Conservation (phyloP, 75 land plant genomes). For the Sequoiadendron giganteum region DNA sequence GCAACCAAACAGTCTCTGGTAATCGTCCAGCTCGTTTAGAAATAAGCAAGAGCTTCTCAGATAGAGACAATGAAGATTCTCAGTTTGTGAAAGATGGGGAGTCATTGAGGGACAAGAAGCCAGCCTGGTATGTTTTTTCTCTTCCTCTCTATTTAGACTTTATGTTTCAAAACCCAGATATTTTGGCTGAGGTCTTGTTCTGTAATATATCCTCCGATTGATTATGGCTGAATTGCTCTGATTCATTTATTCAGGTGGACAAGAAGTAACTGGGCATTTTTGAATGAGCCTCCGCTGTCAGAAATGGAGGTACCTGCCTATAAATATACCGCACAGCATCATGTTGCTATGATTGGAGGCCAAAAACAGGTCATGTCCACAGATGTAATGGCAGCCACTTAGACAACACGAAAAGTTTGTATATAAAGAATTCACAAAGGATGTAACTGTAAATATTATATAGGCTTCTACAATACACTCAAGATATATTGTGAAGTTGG, state of each 20-base stretch:
- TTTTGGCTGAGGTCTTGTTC: not conserved
- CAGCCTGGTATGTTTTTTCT: not conserved
- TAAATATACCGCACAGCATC: slow-evolving; percentile 19
- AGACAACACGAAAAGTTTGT: too few species aligned
- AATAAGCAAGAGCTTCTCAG: not conserved
- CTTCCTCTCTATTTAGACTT: not conserved
- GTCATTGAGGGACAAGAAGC: not conserved
- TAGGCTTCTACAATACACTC: too few species aligned
- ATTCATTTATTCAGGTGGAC: slow-evolving; percentile 57
- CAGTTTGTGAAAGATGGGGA: not conserved
- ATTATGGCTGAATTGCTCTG: not conserved
- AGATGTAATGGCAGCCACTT: too few species aligned
- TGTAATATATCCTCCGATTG: not conserved
- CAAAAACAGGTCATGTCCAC: too few species aligned
- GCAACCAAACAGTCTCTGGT: not conserved
- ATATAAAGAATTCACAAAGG: too few species aligned
- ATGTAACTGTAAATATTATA: too few species aligned
- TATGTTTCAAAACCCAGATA: not conserved
- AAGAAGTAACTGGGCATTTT: slow-evolving; percentile 70
- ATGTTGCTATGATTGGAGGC: slow-evolving; percentile 1
- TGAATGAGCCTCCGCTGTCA: slow-evolving; percentile 66
- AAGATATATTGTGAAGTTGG: too few species aligned
- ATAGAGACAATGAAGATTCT: not conserved
- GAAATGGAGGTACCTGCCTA: not conserved
- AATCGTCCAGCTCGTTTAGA: not conserved